Conservation (phyloP, 352 stramenopile species). For the Globisporangium carolinianum region DNA sequence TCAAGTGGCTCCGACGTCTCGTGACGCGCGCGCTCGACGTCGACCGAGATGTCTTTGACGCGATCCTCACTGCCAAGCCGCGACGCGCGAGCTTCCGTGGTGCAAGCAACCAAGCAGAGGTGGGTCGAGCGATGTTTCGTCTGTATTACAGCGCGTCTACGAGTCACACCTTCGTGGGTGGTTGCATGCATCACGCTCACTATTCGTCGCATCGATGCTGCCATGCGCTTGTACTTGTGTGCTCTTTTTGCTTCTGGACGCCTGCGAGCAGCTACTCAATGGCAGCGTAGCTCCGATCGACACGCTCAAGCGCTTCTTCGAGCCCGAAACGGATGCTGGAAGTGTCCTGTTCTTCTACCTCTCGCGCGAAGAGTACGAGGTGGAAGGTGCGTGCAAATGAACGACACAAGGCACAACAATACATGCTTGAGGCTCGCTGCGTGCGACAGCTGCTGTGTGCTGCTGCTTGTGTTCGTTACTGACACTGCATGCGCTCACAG, state of each 20-base stretch:
- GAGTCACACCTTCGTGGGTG: too few relatives aligned
- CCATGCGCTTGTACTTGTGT: background rate
- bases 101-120: conserved; percentile 31
- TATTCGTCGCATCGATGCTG: too few relatives aligned
- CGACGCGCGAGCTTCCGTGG: conserved; percentile 20
- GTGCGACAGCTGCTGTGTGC: background rate
- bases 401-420: too few relatives aligned
- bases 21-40: conserved; percentile 55
- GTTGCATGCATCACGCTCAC: too few relatives aligned
- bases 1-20: conserved; percentile 58
- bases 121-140: background rate
- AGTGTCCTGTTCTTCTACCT: conserved; percentile 77
- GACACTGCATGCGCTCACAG: conserved; percentile 13
- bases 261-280: conserved; percentile 13
- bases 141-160: too few relatives aligned
- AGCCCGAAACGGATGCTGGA: conserved; percentile 38
- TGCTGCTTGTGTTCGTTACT: background rate
- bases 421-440: background rate
- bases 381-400: conserved; percentile 32
- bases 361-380: conserved; percentile 52
- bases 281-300: conserved; percentile 20
- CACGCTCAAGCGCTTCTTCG: conserved; percentile 54
- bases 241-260: too few relatives aligned
- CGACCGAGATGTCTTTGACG: conserved; percentile 45
- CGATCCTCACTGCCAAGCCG: conserved; percentile 30